Conservation (phyloP, 768 basidiomycete genomes). For the Hydnum rufescens region DNA sequence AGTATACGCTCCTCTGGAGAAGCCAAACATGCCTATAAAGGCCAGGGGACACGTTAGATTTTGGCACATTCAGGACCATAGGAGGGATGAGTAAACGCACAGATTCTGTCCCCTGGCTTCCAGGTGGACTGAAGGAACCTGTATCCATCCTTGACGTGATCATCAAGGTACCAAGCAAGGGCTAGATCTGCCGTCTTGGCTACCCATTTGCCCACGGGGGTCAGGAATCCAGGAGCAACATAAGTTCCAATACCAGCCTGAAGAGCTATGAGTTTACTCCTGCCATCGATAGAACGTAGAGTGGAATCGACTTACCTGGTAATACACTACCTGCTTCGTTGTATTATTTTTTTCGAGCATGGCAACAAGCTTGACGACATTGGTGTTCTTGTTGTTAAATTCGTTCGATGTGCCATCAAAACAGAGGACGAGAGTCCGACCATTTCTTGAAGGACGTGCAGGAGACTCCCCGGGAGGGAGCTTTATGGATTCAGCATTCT, state of each 20-base stretch:
- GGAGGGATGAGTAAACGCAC: background rate
- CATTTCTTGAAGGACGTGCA: too few relatives aligned
- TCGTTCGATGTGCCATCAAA: too few relatives aligned
- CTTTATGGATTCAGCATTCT: too few relatives aligned
- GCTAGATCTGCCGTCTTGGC: slow-evolving; percentile 2
- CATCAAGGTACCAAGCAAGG: slow-evolving; percentile 9
- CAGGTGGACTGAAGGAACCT: background rate
- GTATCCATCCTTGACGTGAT: background rate
- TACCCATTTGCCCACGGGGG: background rate
- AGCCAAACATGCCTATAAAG: slow-evolving; percentile 10
- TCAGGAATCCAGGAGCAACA: background rate
- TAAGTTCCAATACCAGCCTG: slow-evolving; percentile 1
- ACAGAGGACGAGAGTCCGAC: too few relatives aligned
- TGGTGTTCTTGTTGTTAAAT: too few relatives aligned
- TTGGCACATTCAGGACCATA: background rate
- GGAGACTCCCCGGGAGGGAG: too few relatives aligned
- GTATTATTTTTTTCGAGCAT: too few relatives aligned
- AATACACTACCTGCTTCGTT: too few relatives aligned
- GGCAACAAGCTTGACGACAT: too few relatives aligned
- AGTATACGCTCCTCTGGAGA: slow-evolving; percentile 10
- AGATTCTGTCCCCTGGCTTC: background rate
- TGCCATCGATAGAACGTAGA: too few relatives aligned
- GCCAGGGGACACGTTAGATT: slow-evolving; percentile 3
- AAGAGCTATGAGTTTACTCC: background rate
- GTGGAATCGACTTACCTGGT: too few relatives aligned